Evolutionary conservation across 345 rosid genomes (phyloP), one percentile per base, ranked within the genome.

Genomic region (Acer saccharum): DNA sequence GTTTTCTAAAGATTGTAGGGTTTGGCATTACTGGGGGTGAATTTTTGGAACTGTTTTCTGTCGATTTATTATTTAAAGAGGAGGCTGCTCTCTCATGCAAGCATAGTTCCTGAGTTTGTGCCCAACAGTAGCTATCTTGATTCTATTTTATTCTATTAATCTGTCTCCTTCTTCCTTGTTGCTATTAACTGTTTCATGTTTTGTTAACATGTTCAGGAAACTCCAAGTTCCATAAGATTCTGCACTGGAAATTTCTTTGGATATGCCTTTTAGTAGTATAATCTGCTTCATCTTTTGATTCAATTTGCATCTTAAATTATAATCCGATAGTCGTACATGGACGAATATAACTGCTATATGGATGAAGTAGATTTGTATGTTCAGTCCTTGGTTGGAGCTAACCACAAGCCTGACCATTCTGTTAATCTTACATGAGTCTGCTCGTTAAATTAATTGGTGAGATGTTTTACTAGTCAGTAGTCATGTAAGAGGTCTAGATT

Each of bases 51-150:
- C 17, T 5, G 16, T 8, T 43, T 20, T 68, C 65, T 16, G 20
- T n/a, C 18, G 35, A 13, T 65, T 29, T 65, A n/a, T 65, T 16
- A 65, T 65, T 35, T 65, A 35, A 65, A 65, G 69, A 65, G 48
- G 12, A n/a, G 69, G 20, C 69, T 16, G 41, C 68, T 3, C 20
- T 9, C 21, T 16, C 25, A 23, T 9, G 17, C 21, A 65, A 17
- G 20, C 39, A 6, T 32, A 6, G 11, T 65, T 35, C 14, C 68
- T 29, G 18, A 32, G 12, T 65, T 35, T 17, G 18, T 35, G 20
- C 48, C 23, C 23, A 14, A 16, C 23, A n/a, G 2, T 39, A 48
- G 60, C 20, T 23, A 14, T 69, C 61, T 69, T 25, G 6, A 7
- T 14, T 7, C 8, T 69, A 48, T 69, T 48, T 21, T 69, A 27